Percentiles rank a stretch among this genome's conserved stretches.
Evolutionary conservation across 176 grass and related monocot genomes (phyloP).

Genomic region (Eleusine coracana): DNA sequence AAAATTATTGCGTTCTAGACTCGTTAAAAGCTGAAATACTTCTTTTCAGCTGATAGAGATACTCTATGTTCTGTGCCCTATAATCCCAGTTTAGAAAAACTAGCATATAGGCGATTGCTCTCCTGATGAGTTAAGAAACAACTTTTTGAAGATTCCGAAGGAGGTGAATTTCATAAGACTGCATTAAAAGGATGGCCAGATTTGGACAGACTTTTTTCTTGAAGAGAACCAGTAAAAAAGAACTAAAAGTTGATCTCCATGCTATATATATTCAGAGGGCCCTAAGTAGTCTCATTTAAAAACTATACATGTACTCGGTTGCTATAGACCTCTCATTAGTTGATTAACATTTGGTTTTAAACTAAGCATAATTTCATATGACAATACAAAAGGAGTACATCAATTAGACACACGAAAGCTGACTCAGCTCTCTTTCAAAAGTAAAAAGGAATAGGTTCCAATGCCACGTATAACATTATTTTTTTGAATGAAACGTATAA

Average conservation of each 20-base stretch:
- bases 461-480: not conserved
- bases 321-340: not conserved
- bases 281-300: not conserved
- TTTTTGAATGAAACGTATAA: not conserved
- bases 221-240: not conserved
- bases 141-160: constrained; percentile 6
- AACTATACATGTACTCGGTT: not conserved
- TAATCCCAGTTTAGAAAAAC: not conserved
- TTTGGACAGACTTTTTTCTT: constrained; percentile 12
- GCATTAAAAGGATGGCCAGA: not conserved
- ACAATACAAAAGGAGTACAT: not conserved
- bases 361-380: not conserved
- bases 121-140: not conserved
- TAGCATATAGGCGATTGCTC: constrained; percentile 9
- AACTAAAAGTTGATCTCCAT: not conserved
- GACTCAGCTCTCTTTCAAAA: constrained; percentile 12
- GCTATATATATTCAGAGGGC: not conserved
- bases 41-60: constrained; percentile 10
- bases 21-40: not conserved
- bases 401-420: not conserved
- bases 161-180: constrained; percentile 25
- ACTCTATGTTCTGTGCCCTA: too few species aligned
- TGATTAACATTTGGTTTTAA: not conserved
- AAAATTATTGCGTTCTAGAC: not conserved
- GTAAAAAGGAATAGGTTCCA: not conserved